These are phyloP conservation scores for Parathielavia hyrcaniae DNA, from an alignment of 495 filamentous ascomycete species.

Conservation along the genomic window DNA sequence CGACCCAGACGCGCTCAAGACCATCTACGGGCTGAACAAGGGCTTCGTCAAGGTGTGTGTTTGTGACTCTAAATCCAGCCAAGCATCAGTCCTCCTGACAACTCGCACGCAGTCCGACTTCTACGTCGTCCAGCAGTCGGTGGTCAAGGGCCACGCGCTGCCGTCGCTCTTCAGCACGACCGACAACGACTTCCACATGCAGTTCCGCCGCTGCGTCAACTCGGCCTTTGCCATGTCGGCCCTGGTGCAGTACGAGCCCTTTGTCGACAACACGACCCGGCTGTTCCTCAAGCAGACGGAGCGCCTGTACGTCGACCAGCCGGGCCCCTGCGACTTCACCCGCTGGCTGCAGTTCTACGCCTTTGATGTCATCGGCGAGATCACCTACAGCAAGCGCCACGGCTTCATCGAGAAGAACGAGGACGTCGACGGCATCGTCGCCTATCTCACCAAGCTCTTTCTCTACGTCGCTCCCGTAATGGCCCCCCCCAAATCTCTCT, in stretches of 20 bases:
- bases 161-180: conserved; percentile 73
- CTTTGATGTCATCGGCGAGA: conserved; percentile 69
- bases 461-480: conserved; percentile 56
- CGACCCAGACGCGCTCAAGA: conserved; percentile 60
- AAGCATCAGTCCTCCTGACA: conserved; percentile 18
- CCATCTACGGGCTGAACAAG: conserved; percentile 77
- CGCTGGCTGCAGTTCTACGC: conserved; percentile 74
- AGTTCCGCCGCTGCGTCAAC: conserved; percentile 63
- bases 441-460: conserved; percentile 48
- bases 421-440: conserved; percentile 58
- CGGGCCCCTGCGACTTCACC: conserved; percentile 55
- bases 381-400: conserved; percentile 59
- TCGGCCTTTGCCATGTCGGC: conserved; percentile 68
- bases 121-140: conserved; percentile 61
- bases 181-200: conserved; percentile 66
- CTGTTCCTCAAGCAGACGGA: conserved; percentile 60
- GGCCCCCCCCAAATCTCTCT: conserved; percentile 18
- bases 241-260: conserved; percentile 66
- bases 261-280: conserved; percentile 60
- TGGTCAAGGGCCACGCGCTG: conserved; percentile 57
- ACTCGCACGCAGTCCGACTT: conserved; percentile 58
- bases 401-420: conserved; percentile 57
- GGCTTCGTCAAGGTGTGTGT: conserved; percentile 65
- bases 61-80: conserved; percentile 1
- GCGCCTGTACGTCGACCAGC: conserved; percentile 48